phyloP scores from a whole-genome alignment of 2,329 filamentous ascomycete genomes.

The Trichoderma sp. region DNA sequence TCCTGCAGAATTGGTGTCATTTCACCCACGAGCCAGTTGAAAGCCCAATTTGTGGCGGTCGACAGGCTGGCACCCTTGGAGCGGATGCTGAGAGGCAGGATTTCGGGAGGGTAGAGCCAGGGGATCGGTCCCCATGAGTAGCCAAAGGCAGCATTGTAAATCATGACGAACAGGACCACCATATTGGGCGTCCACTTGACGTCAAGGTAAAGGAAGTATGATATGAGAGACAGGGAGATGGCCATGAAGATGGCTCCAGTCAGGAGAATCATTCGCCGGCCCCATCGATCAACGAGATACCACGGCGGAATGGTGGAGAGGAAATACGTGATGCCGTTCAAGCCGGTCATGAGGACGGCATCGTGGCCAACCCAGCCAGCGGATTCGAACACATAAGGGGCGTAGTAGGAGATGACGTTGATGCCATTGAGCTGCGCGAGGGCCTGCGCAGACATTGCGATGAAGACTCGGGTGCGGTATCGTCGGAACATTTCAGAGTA shows the following conservation, averaged over 20 bases:
- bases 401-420: constrained; percentile 99
- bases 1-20: constrained; percentile 93
- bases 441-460: constrained; percentile 97
- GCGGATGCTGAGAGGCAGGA: constrained; percentile 91
- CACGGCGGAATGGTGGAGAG: constrained; percentile 92
- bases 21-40: constrained; percentile 96
- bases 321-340: constrained; percentile 89
- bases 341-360: constrained; percentile 94
- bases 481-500: constrained; percentile 94
- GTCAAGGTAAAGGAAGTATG: constrained; percentile 93
- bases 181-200: constrained; percentile 75
- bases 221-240: constrained; percentile 82
- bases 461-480: constrained; percentile 90
- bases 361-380: constrained; percentile 92
- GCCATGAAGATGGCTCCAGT: constrained; percentile 90
- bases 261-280: constrained; percentile 83
- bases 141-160: constrained; percentile 96
- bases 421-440: constrained; percentile 97
- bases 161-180: constrained; percentile 94
- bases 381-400: constrained; percentile 92
- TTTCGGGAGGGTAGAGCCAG: constrained; percentile 98
- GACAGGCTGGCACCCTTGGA: constrained; percentile 96
- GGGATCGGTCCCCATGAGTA: constrained; percentile 96
- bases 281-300: constrained; percentile 94
- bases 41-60: constrained; percentile 96